Evolutionary conservation across 78 protist species (phyloP).

Genomic region (Diacronema lutheri): DNA sequence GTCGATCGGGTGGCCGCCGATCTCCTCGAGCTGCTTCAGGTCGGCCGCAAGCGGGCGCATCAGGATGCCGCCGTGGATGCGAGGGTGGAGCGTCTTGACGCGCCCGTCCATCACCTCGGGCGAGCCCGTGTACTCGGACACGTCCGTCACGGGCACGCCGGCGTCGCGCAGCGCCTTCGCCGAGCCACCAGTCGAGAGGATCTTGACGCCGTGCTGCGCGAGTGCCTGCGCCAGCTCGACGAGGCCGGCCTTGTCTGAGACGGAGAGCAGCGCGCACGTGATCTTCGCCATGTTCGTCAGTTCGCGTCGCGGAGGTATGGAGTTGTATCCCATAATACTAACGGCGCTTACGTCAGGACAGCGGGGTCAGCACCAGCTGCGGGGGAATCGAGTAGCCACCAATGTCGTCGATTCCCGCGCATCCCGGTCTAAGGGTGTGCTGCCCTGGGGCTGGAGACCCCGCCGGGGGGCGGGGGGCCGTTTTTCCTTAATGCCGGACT

Average conservation of each 20-base stretch:
- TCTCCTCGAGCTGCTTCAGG: conserved; percentile 17
- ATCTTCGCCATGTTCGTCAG: no score
- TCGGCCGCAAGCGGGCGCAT: conserved; percentile 16
- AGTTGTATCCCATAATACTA: no score
- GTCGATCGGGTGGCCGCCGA: conserved; percentile 39
- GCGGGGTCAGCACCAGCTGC: no score
- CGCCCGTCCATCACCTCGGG: conserved; percentile 57
- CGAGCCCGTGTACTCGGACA: conserved; percentile 39
- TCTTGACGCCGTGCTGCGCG: neutral
- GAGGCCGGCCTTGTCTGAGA: conserved; percentile 43
- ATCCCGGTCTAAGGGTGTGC: no score
- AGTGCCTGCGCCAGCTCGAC: conserved; percentile 31
- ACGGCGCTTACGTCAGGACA: no score
- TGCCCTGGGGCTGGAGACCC: no score
- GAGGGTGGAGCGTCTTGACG: conserved; percentile 49
- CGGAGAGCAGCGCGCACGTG: conserved; percentile 49
- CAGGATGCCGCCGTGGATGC: conserved; percentile 48
- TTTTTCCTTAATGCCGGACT: no score
- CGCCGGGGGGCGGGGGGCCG: no score
- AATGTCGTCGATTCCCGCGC: no score
- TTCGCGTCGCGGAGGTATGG: no score
- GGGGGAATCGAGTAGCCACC: no score
- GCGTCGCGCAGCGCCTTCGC: no score
- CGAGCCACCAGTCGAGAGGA: conserved; percentile 59
- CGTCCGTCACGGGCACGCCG: conserved; percentile 33